These are phyloP conservation scores for Malassezia slooffiae DNA, from an alignment of 1,284 basidiomycete genomes.

Conservation along the genomic window DNA sequence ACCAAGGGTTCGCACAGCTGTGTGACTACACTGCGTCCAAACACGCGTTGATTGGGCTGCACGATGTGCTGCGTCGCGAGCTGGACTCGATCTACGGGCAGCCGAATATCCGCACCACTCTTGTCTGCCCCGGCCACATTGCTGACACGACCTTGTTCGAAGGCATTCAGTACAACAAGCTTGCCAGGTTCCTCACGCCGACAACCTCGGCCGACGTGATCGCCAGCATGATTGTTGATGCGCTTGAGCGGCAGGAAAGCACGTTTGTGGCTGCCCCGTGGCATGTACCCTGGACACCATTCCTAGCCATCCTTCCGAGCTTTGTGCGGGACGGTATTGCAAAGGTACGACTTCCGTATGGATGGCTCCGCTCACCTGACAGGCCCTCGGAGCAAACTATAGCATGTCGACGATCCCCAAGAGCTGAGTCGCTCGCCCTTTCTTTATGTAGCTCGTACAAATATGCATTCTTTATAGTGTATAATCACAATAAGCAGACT, in stretches of 20 bases:
- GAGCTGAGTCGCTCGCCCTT: too few species aligned
- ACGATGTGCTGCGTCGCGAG: conserved; percentile 41
- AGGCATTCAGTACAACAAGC: conserved; percentile 14
- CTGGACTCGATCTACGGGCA: conserved; percentile 27
- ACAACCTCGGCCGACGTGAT: conserved; percentile 20
- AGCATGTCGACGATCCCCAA: conserved; percentile 2
- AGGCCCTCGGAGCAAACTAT: conserved; percentile 11
- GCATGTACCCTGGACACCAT: conserved; percentile 31
- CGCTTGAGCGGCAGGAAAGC: conserved; percentile 22
- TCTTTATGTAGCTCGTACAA: too few species aligned
- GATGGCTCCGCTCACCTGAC: not conserved
- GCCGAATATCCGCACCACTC: conserved; percentile 26
- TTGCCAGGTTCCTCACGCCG: conserved; percentile 30
- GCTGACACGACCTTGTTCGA: conserved; percentile 30
- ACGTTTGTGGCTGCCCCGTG: conserved; percentile 25
- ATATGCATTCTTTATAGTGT: too few species aligned
- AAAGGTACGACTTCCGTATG: not conserved
- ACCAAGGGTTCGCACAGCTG: conserved; percentile 66
- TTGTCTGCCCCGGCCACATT: conserved; percentile 34
- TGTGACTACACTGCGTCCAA: conserved; percentile 52
- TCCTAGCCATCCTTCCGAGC: conserved; percentile 22
- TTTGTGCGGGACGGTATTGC: conserved; percentile 12
- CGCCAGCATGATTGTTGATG: conserved; percentile 20
- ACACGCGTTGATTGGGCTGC: conserved; percentile 40
- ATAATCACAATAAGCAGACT: too few species aligned